Evolutionary conservation across 768 basidiomycete species (phyloP).

Genomic region (Macrolepiota albuminosa): DNA sequence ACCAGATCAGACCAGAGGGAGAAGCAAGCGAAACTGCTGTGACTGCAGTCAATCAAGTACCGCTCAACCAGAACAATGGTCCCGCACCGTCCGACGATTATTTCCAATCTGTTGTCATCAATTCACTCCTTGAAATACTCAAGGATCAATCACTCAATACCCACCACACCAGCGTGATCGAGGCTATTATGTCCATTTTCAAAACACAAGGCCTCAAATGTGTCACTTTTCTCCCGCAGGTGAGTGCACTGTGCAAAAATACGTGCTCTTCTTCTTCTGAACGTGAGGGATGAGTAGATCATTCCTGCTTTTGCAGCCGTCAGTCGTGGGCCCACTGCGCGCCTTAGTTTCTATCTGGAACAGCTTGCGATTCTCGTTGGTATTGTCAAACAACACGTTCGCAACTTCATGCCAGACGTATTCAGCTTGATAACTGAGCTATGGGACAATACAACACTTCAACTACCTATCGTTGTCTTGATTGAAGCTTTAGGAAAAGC

Average conservation of each 20-base stretch:
- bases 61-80: conserved; percentile 56
- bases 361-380: conserved; percentile 93
- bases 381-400: conserved; percentile 96
- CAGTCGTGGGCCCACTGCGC: conserved; percentile 73
- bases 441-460: conserved; percentile 82
- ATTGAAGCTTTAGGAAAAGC: conserved; percentile 92
- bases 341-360: conserved; percentile 88
- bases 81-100: conserved; percentile 83
- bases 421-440: conserved; percentile 84
- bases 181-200: conserved; percentile 98
- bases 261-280: neutral
- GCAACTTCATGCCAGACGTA: conserved; percentile 84
- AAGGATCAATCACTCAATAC: conserved; percentile 83
- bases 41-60: conserved; percentile 63
- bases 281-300: conserved; percentile 44
- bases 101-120: conserved; percentile 95
- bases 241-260: conserved; percentile 22
- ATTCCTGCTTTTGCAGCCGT: conserved; percentile 93
- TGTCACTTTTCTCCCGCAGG: conserved; percentile 92
- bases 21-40: conserved; percentile 58
- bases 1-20: conserved; percentile 49
- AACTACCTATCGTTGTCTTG: conserved; percentile 87
- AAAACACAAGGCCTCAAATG: conserved; percentile 97
- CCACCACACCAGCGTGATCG: conserved; percentile 91
- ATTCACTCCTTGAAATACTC: conserved; percentile 78